phyloP scores from a whole-genome alignment of 1,284 basidiomycete genomes.

The Fomitopsis betulina region DNA sequence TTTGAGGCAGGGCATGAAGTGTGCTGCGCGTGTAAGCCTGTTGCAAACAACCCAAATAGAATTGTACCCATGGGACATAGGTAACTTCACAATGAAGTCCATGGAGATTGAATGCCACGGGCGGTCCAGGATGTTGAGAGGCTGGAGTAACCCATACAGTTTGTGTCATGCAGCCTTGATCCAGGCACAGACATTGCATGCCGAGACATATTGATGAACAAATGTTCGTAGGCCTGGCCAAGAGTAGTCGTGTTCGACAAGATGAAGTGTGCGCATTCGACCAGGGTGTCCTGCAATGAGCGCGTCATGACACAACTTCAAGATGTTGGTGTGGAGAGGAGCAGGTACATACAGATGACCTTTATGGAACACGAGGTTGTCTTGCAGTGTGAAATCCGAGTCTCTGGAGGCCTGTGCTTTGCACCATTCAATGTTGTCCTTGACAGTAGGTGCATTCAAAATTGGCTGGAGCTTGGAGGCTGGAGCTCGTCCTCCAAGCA shows the following conservation, averaged over 20 bases:
- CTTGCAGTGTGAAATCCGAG: background rate
- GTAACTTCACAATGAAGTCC: conserved; percentile 9
- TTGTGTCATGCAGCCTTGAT: conserved; percentile 4
- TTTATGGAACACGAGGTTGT: too few species aligned
- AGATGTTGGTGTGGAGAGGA: background rate
- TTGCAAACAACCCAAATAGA: conserved; percentile 10
- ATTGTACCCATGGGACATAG: background rate
- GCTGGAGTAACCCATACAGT: conserved; percentile 1
- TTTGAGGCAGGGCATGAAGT: conserved; percentile 18
- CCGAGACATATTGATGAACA: too few species aligned
- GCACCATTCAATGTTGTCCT: too few species aligned
- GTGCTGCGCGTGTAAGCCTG: conserved; percentile 5
- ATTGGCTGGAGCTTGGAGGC: background rate
- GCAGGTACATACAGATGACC: too few species aligned
- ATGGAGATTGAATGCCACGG: conserved; percentile 9
- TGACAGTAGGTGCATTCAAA: background rate
- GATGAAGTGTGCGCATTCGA: conserved; percentile 5
- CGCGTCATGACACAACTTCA: background rate
- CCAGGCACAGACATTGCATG: conserved; percentile 2
- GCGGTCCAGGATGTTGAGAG: conserved; percentile 3
- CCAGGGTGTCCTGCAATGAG: conserved; percentile 2
- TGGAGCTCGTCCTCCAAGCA: too few species aligned
- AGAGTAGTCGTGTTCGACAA: conserved; percentile 1
- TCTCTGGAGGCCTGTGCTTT: background rate
- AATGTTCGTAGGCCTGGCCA: conserved; percentile 6